phyloP scores from a whole-genome alignment of 371 early-diverging fungal species.

The Chytridiales sp. region DNA sequence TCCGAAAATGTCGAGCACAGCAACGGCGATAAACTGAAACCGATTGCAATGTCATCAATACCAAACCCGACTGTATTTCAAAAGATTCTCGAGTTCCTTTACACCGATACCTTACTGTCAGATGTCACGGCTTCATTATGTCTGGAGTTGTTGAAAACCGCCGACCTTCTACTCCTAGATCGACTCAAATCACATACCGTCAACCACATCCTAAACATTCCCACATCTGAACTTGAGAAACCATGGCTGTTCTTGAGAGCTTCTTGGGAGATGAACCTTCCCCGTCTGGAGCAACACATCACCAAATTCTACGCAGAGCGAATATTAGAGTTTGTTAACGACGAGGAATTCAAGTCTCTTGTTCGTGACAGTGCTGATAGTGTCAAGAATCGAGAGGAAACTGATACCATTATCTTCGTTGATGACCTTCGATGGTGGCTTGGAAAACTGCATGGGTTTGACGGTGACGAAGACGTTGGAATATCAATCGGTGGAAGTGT shows the following conservation, averaged over 20 bases:
- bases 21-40: not conserved
- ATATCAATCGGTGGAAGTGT: conserved; percentile 7
- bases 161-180: conserved; percentile 34
- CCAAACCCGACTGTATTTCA: conserved; percentile 12
- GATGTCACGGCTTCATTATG: not conserved
- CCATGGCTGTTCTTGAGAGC: conserved; percentile 21
- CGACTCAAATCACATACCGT: conserved; percentile 25
- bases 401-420: conserved; percentile 31
- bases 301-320: conserved; percentile 25
- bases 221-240: not conserved
- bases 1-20: conserved; percentile 2
- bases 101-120: conserved; percentile 12
- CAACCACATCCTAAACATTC: conserved; percentile 17
- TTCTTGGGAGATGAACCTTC: conserved; percentile 31
- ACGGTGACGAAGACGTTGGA: conserved; percentile 15
- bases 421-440: conserved; percentile 33
- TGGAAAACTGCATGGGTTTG: conserved; percentile 16
- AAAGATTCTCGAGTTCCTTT: conserved; percentile 28
- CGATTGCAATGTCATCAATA: conserved; percentile 3
- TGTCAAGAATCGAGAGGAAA: conserved; percentile 16
- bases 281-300: conserved; percentile 29
- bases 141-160: conserved; percentile 18
- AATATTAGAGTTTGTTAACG: not conserved
- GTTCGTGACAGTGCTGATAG: conserved; percentile 14
- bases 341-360: conserved; percentile 13